phyloP scores from a whole-genome alignment of 257 asterid genomes.

The Cinchona pubescens region DNA sequence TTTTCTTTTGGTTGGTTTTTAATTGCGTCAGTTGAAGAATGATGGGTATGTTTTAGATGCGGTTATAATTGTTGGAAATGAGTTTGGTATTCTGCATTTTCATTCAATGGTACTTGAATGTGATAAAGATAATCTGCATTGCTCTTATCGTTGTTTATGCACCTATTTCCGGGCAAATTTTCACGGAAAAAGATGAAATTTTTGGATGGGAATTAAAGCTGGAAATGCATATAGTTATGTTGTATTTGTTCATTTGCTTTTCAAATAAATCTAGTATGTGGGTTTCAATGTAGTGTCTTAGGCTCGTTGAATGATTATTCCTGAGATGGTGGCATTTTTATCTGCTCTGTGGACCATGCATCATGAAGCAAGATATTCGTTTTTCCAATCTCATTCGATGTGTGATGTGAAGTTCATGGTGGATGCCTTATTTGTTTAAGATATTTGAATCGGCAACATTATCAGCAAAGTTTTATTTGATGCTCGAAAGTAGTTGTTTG shows the following conservation, averaged over 20 bases:
- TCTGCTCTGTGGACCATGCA: neutral
- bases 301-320: neutral
- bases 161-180: neutral
- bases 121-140: neutral
- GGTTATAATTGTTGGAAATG: neutral
- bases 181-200: neutral
- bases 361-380: neutral
- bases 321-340: neutral
- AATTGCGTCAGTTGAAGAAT: slow-evolving; percentile 1
- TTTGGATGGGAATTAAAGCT: neutral
- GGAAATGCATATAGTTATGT: neutral
- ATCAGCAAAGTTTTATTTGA: neutral
- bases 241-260: neutral
- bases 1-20: neutral
- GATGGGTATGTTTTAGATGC: neutral
- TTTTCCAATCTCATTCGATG: neutral
- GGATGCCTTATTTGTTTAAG: neutral
- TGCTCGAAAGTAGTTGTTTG: neutral
- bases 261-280: neutral
- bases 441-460: neutral
- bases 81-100: slow-evolving; percentile 12
- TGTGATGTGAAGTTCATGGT: neutral
- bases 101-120: neutral
- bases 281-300: neutral
- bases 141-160: neutral